These are phyloP conservation scores for Chamaecyparis obtusa DNA, from an alignment of 75 land plant genomes.

Conservation along the genomic window DNA sequence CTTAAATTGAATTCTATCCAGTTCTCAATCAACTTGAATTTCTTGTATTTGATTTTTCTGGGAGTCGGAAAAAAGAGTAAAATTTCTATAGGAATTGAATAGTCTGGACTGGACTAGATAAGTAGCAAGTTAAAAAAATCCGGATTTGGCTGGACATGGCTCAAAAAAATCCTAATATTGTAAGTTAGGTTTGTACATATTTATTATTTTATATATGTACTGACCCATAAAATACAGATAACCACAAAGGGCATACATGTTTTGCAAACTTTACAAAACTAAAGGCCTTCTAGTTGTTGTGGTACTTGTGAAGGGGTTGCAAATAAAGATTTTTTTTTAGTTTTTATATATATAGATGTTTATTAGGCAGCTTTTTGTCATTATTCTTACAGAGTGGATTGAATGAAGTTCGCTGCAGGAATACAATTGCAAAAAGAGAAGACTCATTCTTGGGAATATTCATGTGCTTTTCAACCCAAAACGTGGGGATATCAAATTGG, in stretches of 20 bases:
- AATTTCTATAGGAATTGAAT: too few species aligned
- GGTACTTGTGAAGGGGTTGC: not conserved
- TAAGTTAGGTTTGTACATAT: too few species aligned
- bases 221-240: not conserved
- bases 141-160: too few species aligned
- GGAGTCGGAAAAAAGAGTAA: too few species aligned
- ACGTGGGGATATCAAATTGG: conserved; percentile 78
- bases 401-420: conserved; percentile 9
- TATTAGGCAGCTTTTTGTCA: not conserved
- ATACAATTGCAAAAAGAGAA: conserved; percentile 17
- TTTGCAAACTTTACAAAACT: not conserved
- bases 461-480: conserved; percentile 77
- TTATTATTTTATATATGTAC: not conserved
- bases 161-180: too few species aligned
- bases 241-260: not conserved
- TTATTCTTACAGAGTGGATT: conserved; percentile 5
- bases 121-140: too few species aligned
- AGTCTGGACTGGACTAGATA: too few species aligned
- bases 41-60: not conserved
- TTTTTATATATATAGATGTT: not conserved
- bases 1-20: too few species aligned
- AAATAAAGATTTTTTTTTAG: not conserved
- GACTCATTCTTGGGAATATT: conserved; percentile 58
- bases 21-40: not conserved
- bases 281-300: not conserved